Percentiles rank a stretch among this genome's conserved stretches.
These are phyloP conservation scores for Phyllosticta paracitricarpa DNA, from an alignment of 2,329 filamentous ascomycete species.

Conservation along the genomic window DNA sequence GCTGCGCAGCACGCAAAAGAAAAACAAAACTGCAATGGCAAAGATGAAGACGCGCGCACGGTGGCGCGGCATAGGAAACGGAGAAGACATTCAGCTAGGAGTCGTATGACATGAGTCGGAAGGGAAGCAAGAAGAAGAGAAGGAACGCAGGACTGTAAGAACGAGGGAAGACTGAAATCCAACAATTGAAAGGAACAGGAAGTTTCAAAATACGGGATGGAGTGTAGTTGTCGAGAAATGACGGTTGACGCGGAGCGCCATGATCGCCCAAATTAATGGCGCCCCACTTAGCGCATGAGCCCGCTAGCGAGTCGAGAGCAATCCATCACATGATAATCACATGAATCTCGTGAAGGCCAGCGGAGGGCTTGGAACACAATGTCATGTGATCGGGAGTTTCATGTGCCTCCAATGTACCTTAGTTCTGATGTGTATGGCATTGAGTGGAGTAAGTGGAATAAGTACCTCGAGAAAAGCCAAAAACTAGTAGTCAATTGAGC, in stretches of 20 bases:
- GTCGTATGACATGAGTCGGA: neutral
- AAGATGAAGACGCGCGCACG: constrained; percentile 12
- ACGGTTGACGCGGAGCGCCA: neutral
- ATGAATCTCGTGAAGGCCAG: too few relatives aligned
- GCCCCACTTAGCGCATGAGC: neutral
- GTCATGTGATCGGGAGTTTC: too few relatives aligned
- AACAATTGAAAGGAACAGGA: neutral
- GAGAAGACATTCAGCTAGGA: neutral
- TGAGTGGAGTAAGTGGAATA: too few relatives aligned
- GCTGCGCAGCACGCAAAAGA: neutral
- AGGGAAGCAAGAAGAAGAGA: neutral
- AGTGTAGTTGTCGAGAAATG: neutral
- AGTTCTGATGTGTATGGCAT: too few relatives aligned
- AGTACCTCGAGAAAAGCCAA: too few relatives aligned
- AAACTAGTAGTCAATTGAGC: too few relatives aligned
- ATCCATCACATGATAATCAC: too few relatives aligned
- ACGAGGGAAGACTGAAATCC: neutral
- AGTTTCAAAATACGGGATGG: neutral
- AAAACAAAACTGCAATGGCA: neutral
- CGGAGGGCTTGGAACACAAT: too few relatives aligned
- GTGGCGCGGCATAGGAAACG: constrained; percentile 13
- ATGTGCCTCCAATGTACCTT: too few relatives aligned
- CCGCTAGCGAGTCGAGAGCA: neutral
- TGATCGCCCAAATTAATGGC: neutral
- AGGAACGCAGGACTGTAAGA: neutral